A percentile compares a stretch with the other conserved stretches of the same genome.
Evolutionary conservation across 176 grass and related monocot species (phyloP).

Genomic region (Oryza longistaminata): DNA sequence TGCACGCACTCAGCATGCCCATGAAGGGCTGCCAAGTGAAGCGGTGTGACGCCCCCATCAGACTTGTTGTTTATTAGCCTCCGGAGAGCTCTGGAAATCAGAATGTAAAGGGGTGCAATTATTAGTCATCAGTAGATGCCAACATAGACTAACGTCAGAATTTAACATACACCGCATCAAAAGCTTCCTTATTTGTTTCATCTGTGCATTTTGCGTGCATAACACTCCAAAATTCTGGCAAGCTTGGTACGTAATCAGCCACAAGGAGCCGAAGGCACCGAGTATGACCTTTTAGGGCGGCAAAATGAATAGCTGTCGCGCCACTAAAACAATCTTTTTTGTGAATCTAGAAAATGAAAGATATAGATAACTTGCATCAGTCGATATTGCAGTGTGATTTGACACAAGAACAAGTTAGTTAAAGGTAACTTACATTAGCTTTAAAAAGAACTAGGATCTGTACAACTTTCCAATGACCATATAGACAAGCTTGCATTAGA

Average conservation of each 20-base stretch:
- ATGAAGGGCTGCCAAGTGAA: conserved; percentile 92
- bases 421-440: conserved; percentile 81
- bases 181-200: conserved; percentile 47
- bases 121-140: conserved; percentile 32
- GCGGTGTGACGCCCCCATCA: conserved; percentile 83
- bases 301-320: conserved; percentile 90
- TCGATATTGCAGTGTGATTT: background rate
- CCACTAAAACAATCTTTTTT: conserved; percentile 89
- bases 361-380: conserved; percentile 38
- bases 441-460: conserved; percentile 97
- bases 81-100: conserved; percentile 58
- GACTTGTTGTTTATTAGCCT: conserved; percentile 75
- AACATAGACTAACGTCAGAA: conserved; percentile 46
- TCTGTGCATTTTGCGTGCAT: conserved; percentile 52
- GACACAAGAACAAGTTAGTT: conserved; percentile 4
- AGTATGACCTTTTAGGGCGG: conserved; percentile 82
- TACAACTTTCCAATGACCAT: conserved; percentile 97
- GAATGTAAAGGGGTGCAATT: conserved; percentile 32
- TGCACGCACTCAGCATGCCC: conserved; percentile 83
- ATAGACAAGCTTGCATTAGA: conserved; percentile 97
- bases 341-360: conserved; percentile 69
- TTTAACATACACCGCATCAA: conserved; percentile 75
- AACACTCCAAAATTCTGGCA: conserved; percentile 75
- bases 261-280: conserved; percentile 83
- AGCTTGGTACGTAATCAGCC: conserved; percentile 84